Base-by-base conservation (phyloP, 768 basidiomycete species). In the Tricholoma terreum region DNA sequence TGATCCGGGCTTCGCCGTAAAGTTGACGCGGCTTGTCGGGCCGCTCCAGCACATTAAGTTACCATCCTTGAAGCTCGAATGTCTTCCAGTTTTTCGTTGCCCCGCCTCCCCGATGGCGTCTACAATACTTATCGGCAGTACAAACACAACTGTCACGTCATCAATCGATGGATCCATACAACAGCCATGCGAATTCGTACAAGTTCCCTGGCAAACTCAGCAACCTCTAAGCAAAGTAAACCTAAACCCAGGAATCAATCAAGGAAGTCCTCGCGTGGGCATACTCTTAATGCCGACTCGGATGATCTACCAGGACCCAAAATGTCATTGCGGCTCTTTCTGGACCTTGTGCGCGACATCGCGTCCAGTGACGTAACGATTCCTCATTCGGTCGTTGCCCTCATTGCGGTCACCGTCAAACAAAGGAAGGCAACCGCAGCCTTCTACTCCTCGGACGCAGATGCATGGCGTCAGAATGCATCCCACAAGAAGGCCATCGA, bases 401-500 rank as follows among this genome's bases (percentile, higher is more conserved):
- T 57, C 22, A 11, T 57, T 6, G 14, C 30, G 15, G 27, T 57
- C 21, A 57, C 35, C 6, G 46, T 57, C 50, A 51, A 34, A 52
- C 56, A 52, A 52, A 38, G 56, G 36, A 57, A 57, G 27, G 24
- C 34, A 3, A 52, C 38, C 15, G 50, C 56, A 22, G 50, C 56
- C 27, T 57, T 57, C 42, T 52, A 42, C 34, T 57, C 56, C 7
- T 9, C 56, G 12, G 50, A 52, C 27, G 56, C 50, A n/a, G 56
- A 51, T 12, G 35, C 56, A 14, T 57, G 56, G 56, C 49, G 42
- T 24, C 31, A 50, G 50, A 57, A 52, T 42, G 49, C 33, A 8
- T 38, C 50, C 5, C 56, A 57, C 22, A 14, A 24, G 21, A 51
- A 43, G 30, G 50, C 35, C 4, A 57, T 57, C n/a, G 56, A 57